A percentile compares a stretch with the other conserved stretches of the same genome.
phyloP scores from a whole-genome alignment of 2,329 filamentous ascomycete species.

The Emericellopsis cladophorae region DNA sequence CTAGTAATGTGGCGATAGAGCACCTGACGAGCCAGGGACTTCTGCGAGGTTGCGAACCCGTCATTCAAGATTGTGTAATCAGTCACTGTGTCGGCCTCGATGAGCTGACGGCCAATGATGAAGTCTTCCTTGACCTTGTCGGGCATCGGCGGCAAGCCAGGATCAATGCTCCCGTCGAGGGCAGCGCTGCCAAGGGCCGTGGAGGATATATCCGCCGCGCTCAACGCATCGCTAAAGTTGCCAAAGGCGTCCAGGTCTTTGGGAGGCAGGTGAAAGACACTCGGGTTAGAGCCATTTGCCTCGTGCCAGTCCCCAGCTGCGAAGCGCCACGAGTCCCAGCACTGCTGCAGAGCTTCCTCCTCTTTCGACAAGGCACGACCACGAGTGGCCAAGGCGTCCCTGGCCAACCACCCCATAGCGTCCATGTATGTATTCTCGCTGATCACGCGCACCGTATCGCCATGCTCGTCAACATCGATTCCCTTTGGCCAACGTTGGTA shows the following conservation, averaged over 20 bases:
- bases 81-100: constrained; percentile 28
- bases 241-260: constrained; percentile 30
- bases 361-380: constrained; percentile 17
- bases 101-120: constrained; percentile 29
- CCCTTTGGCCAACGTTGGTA: constrained; percentile 65
- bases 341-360: constrained; percentile 50
- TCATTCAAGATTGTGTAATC: constrained; percentile 14
- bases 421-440: constrained; percentile 67
- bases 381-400: no score
- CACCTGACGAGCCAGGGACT: constrained; percentile 14
- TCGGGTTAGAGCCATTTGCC: background rate
- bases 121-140: constrained; percentile 35
- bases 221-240: constrained; percentile 44
- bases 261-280: background rate
- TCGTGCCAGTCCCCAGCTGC: constrained; percentile 47
- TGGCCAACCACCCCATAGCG: constrained; percentile 65
- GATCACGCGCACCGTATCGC: constrained; percentile 60
- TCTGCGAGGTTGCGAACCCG: constrained; percentile 14
- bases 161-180: constrained; percentile 42
- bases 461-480: constrained; percentile 52
- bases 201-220: constrained; percentile 51
- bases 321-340: constrained; percentile 56
- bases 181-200: constrained; percentile 27
- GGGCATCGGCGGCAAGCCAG: constrained; percentile 45
- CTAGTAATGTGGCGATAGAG: constrained; percentile 3